These are phyloP conservation scores for Ophiostoma himal-ulmi DNA, from an alignment of 2,329 filamentous ascomycete genomes.

Conservation along the genomic window DNA sequence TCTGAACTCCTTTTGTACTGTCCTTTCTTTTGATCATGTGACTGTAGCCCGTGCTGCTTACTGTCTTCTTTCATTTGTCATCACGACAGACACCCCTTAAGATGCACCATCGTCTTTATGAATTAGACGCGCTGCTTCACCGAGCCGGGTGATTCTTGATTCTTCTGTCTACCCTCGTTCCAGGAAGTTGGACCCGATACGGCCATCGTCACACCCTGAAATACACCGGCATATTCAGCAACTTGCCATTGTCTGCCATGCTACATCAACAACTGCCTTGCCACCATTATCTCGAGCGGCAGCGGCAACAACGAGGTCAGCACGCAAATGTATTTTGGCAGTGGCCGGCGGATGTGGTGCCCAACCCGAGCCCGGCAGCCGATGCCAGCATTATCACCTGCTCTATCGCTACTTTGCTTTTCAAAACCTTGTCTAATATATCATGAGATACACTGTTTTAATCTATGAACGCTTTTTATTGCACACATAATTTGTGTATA, in stretches of 20 bases:
- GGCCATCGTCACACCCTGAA: background rate
- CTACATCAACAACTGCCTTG: background rate
- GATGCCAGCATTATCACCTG: background rate
- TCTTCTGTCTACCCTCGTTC: background rate
- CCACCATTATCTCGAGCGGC: background rate
- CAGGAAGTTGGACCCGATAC: background rate
- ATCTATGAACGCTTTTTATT: background rate
- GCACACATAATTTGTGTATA: too few species aligned
- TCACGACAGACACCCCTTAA: too few species aligned
- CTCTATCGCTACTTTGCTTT: background rate
- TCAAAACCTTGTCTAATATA: background rate
- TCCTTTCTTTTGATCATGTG: background rate
- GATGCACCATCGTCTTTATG: too few species aligned
- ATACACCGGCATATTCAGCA: background rate
- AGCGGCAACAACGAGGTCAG: background rate
- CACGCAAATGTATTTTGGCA: background rate
- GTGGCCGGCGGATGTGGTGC: background rate
- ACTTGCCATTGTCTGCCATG: background rate
- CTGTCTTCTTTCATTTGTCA: too few species aligned
- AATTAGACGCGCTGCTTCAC: background rate
- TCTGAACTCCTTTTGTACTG: too few species aligned
- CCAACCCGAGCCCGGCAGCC: background rate
- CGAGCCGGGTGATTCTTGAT: background rate
- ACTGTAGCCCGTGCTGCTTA: too few species aligned
- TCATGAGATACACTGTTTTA: too few species aligned